These are phyloP conservation scores for Xerocomus potaroensis DNA, from an alignment of 768 basidiomycete species.

Conservation along the genomic window DNA sequence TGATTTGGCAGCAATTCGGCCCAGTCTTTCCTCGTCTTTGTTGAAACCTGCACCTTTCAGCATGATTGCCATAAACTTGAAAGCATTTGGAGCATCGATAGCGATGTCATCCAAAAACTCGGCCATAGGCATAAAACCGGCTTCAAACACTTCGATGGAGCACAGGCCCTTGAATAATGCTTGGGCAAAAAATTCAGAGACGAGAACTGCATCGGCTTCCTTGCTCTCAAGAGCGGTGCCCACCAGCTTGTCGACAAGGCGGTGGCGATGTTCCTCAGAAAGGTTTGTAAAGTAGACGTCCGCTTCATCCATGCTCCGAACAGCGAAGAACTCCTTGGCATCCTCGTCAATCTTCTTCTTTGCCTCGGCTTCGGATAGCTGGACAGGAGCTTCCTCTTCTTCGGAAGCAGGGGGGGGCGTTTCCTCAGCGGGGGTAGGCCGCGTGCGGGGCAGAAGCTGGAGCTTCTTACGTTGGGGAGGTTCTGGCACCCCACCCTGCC, in stretches of 20 bases:
- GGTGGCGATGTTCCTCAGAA: conserved; percentile 56
- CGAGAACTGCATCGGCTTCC: conserved; percentile 72
- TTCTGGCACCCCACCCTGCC: conserved; percentile 42
- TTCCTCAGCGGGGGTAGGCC: conserved; percentile 48
- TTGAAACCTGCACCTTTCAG: conserved; percentile 63
- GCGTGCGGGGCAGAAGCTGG: conserved; percentile 74
- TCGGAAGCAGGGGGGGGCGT: conserved; percentile 43
- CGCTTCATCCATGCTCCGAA: conserved; percentile 83
- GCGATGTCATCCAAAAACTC: conserved; percentile 86
- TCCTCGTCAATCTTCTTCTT: conserved; percentile 78
- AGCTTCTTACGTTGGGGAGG: conserved; percentile 62
- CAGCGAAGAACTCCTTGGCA: conserved; percentile 79
- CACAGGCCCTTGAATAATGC: conserved; percentile 59
- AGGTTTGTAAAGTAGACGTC: conserved; percentile 80
- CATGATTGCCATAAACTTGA: conserved; percentile 69
- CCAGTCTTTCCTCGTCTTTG: conserved; percentile 51
- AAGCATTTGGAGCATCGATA: conserved; percentile 87
- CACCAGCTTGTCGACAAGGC: conserved; percentile 73
- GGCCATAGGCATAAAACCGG: conserved; percentile 64
- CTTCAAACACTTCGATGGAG: conserved; percentile 59
- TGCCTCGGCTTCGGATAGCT: conserved; percentile 65
- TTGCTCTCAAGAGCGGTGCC: conserved; percentile 75
- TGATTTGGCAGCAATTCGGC: conserved; percentile 58
- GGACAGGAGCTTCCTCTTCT: conserved; percentile 44
- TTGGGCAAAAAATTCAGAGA: conserved; percentile 68